Percentiles rank a stretch among this genome's conserved stretches.
phyloP scores from a whole-genome alignment of 345 rosid species.

The Melaleuca alternifolia region DNA sequence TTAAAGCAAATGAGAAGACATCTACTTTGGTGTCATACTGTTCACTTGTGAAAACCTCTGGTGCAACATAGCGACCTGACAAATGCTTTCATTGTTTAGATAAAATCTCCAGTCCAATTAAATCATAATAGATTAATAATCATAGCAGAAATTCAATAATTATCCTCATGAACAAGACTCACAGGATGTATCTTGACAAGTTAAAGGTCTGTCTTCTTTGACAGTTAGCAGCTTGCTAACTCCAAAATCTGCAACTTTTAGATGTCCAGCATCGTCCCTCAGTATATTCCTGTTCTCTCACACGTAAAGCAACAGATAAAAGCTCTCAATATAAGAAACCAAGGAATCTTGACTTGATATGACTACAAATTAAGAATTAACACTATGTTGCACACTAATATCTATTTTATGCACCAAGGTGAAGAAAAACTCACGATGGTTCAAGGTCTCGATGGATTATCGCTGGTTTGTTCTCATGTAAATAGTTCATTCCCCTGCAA shows the following conservation, averaged over 20 bases:
- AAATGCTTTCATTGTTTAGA: background rate
- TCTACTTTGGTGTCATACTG: conserved; percentile 90
- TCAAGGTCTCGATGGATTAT: conserved; percentile 97
- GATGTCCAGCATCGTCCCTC: conserved; percentile 89
- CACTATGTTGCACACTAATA: background rate
- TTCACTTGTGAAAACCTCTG: conserved; percentile 62
- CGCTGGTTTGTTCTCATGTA: conserved; percentile 89
- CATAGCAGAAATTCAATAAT: background rate
- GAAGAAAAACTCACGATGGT: conserved; percentile 76
- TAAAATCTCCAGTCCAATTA: background rate
- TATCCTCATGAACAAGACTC: conserved; percentile 14
- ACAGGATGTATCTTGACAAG: conserved; percentile 56
- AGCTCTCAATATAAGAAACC: background rate
- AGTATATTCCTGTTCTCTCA: conserved; percentile 62
- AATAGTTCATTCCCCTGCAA: conserved; percentile 89
- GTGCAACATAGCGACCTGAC: conserved; percentile 80
- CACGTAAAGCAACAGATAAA: conserved; percentile 18
- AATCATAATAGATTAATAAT: background rate
- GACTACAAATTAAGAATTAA: background rate
- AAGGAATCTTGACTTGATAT: background rate
- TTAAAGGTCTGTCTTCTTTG: conserved; percentile 72
- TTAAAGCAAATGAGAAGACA: conserved; percentile 89
- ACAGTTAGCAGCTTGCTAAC: conserved; percentile 86
- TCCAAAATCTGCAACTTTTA: conserved; percentile 97
- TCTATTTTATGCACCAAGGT: background rate